Evolutionary conservation across 2,329 filamentous ascomycete genomes (phyloP).

Genomic region (Hypoxylon sp.): DNA sequence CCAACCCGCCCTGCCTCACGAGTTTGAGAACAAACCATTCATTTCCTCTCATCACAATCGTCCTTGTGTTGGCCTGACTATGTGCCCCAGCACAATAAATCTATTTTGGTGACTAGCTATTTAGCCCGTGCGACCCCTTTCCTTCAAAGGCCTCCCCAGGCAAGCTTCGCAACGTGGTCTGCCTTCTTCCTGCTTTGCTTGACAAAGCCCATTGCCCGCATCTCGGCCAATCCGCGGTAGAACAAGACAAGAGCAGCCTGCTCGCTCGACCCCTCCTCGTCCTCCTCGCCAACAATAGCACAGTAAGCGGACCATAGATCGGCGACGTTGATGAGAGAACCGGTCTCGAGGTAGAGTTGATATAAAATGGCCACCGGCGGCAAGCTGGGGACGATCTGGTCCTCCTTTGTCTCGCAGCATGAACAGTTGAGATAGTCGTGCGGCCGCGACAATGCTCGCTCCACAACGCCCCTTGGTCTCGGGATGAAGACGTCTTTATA

Average conservation of each 20-base stretch:
- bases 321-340: slow-evolving; percentile 77
- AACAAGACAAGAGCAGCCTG: slow-evolving; percentile 75
- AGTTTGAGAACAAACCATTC: slow-evolving; percentile 14
- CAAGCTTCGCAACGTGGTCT: slow-evolving; percentile 87
- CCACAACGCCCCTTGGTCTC: slow-evolving; percentile 72
- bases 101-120: slow-evolving; percentile 28
- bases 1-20: slow-evolving; percentile 9
- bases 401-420: slow-evolving; percentile 65
- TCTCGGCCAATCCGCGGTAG: slow-evolving; percentile 83
- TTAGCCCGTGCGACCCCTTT: slow-evolving; percentile 4
- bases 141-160: slow-evolving; percentile 70
- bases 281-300: slow-evolving; percentile 62
- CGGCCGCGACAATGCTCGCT: slow-evolving; percentile 74
- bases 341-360: slow-evolving; percentile 80
- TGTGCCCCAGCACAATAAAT: slow-evolving; percentile 2
- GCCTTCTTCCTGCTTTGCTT: slow-evolving; percentile 90
- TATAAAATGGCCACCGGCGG: slow-evolving; percentile 79
- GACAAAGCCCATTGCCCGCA: slow-evolving; percentile 85
- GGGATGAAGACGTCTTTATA: slow-evolving; percentile 79
- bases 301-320: slow-evolving; percentile 83
- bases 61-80: slow-evolving; percentile 22
- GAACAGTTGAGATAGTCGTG: slow-evolving; percentile 80
- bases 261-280: slow-evolving; percentile 57
- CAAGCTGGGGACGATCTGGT: slow-evolving; percentile 65
- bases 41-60: slow-evolving; percentile 11